These are phyloP conservation scores for Spizellomyces punctatus DNA, from an alignment of 192 early-diverging fungal species.

Conservation along the genomic window DNA sequence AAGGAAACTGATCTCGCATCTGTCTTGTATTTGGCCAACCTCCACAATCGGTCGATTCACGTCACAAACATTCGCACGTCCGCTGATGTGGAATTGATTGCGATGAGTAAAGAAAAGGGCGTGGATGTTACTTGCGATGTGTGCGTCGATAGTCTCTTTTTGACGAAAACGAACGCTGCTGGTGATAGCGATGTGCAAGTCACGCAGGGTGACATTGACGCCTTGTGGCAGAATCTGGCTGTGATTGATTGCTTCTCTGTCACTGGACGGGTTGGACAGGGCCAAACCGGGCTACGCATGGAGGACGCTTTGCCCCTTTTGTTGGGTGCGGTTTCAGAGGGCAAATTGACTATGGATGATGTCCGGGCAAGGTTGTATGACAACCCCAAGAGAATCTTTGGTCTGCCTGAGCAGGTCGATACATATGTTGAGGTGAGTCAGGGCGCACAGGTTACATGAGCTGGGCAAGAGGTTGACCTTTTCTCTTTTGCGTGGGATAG, in stretches of 20 bases:
- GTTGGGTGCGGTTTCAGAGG: constrained; percentile 79
- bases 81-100: constrained; percentile 85
- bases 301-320: constrained; percentile 76
- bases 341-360: constrained; percentile 76
- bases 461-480: neutral
- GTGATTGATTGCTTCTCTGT: constrained; percentile 92
- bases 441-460: neutral
- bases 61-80: constrained; percentile 77
- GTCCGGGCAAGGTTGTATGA: constrained; percentile 73
- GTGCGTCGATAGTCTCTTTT: constrained; percentile 83
- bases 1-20: constrained; percentile 85
- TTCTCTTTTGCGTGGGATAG: neutral
- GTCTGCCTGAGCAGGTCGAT: constrained; percentile 87
- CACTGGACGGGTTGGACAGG: constrained; percentile 64
- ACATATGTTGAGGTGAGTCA: constrained; percentile 80
- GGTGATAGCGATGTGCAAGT: constrained; percentile 29
- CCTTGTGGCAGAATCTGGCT: constrained; percentile 79
- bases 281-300: constrained; percentile 54
- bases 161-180: constrained; percentile 37
- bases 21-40: constrained; percentile 81
- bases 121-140: constrained; percentile 92
- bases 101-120: constrained; percentile 83
- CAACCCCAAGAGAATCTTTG: constrained; percentile 90
- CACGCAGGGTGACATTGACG: constrained; percentile 60
- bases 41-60: constrained; percentile 86